Conservation (phyloP, 2,329 filamentous ascomycete species). For the Emmonsiellopsis sp. region DNA sequence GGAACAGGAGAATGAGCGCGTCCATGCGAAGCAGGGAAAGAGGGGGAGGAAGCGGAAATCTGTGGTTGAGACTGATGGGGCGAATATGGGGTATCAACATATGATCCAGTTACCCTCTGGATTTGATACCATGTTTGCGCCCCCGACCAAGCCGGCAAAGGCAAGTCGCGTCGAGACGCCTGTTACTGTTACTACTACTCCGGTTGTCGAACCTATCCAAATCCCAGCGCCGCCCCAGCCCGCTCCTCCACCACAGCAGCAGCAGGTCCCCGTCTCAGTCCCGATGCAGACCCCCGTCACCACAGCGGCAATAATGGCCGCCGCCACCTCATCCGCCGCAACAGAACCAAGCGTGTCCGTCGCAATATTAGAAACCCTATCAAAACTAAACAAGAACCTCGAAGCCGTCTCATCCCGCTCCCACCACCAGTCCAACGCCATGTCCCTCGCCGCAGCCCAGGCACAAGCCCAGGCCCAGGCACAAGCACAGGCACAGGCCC, state of each 20-base stretch:
- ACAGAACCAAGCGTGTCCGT: slow-evolving; percentile 21
- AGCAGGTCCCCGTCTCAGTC: not conserved
- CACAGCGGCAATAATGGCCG: slow-evolving; percentile 2
- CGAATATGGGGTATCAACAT: not conserved
- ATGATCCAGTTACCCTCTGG: slow-evolving; percentile 27
- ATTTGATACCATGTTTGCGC: slow-evolving; percentile 30
- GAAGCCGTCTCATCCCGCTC: slow-evolving; percentile 18
- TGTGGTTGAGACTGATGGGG: slow-evolving; percentile 3
- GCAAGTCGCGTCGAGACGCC: not conserved
- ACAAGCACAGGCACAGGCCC: not conserved
- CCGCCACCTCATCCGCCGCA: slow-evolving; percentile 9
- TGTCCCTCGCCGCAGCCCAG: slow-evolving; percentile 13
- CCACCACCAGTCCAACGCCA: slow-evolving; percentile 16
- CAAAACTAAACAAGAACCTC: slow-evolving; percentile 29
- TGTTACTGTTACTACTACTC: not conserved
- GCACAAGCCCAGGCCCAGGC: not conserved
- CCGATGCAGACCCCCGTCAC: slow-evolving; percentile 5
- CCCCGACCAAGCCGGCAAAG: slow-evolving; percentile 4
- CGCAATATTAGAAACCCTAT: slow-evolving; percentile 28
- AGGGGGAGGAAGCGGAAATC: slow-evolving; percentile 20
- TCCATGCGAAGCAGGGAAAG: slow-evolving; percentile 28
- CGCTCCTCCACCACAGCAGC: not conserved
- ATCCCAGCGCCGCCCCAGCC: not conserved
- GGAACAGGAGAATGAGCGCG: slow-evolving; percentile 27
- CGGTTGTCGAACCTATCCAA: slow-evolving; percentile 1